phyloP scores from a whole-genome alignment of 2,329 filamentous ascomycete species.

The Corinectria fuckeliana region DNA sequence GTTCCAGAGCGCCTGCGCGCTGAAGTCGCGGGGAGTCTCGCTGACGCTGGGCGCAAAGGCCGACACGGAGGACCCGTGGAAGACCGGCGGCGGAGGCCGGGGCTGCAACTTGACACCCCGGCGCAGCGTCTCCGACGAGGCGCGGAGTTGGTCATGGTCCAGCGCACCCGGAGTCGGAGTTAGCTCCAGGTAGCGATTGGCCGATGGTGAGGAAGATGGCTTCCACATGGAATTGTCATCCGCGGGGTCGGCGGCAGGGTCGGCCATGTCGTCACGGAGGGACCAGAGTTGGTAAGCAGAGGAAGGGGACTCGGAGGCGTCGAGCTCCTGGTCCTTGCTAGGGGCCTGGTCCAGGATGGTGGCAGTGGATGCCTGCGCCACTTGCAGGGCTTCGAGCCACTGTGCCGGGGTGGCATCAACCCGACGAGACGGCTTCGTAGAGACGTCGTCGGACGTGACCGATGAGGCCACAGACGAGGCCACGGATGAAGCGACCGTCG shows the following conservation, averaged over 20 bases:
- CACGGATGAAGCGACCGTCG: conserved; percentile 30
- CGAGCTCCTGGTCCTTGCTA: conserved; percentile 12
- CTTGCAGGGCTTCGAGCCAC: conserved; percentile 49
- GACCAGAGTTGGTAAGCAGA: conserved; percentile 37
- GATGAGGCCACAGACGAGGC: neutral
- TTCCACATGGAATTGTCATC: conserved; percentile 28
- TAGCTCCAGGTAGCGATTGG: conserved; percentile 28
- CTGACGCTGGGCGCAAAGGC: conserved; percentile 32
- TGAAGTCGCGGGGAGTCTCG: conserved; percentile 38
- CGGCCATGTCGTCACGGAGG: conserved; percentile 17
- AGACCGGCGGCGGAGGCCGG: conserved; percentile 32
- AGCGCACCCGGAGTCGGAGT: conserved; percentile 26
- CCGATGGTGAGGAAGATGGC: conserved; percentile 16
- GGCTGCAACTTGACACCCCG: conserved; percentile 26
- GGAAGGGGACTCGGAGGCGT: conserved; percentile 19
- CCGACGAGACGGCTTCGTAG: conserved; percentile 18
- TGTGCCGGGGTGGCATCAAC: conserved; percentile 37
- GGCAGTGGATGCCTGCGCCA: conserved; percentile 25
- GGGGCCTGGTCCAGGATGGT: conserved; percentile 17
- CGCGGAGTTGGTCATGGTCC: conserved; percentile 26
- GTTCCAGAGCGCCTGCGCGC: conserved; percentile 34
- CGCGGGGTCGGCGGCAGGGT: conserved; percentile 5
- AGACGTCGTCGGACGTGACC: conserved; percentile 23
- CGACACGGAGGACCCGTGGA: conserved; percentile 29
- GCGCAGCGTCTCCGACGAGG: conserved; percentile 32